Percentiles rank a stretch among this genome's conserved stretches.
Evolutionary conservation across 2,329 filamentous ascomycete species (phyloP).

Genomic region (Simplicillium aogashimaense): DNA sequence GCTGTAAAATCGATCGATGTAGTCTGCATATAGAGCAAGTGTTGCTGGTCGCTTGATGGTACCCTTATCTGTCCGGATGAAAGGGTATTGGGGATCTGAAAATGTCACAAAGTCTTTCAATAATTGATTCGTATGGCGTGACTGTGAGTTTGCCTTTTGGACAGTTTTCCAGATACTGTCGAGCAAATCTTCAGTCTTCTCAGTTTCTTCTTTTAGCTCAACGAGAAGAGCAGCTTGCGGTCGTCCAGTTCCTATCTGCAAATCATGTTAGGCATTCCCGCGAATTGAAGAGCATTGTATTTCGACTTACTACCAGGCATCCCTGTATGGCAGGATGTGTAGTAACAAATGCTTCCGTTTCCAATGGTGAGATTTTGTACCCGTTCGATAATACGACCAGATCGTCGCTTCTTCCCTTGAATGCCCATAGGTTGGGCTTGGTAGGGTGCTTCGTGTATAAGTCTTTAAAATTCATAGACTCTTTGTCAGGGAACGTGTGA

Average conservation of each 20-base stretch:
- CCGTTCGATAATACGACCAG: constrained; percentile 19
- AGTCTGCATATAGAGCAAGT: constrained; percentile 26
- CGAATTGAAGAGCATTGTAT: too few relatives aligned
- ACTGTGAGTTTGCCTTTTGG: constrained; percentile 28
- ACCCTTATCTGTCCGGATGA: constrained; percentile 34
- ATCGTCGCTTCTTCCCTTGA: constrained; percentile 18
- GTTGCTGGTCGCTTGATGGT: constrained; percentile 31
- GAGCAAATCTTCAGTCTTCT: constrained; percentile 17
- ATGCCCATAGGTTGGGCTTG: constrained; percentile 18
- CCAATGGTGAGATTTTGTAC: constrained; percentile 19
- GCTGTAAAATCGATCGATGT: constrained; percentile 36
- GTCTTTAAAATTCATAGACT: constrained; percentile 19
- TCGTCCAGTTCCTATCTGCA: constrained; percentile 13
- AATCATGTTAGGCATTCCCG: too few relatives aligned
- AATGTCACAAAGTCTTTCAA: constrained; percentile 30
- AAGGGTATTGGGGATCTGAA: constrained; percentile 28
- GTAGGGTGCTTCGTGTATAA: constrained; percentile 16
- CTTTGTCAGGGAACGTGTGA: constrained; percentile 17
- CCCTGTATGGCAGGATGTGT: constrained; percentile 15
- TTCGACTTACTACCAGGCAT: constrained; percentile 11
- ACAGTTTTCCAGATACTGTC: constrained; percentile 34
- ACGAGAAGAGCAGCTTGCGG: constrained; percentile 16
- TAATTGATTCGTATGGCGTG: constrained; percentile 30
- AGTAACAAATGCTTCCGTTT: constrained; percentile 16
- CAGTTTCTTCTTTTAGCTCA: constrained; percentile 13